A percentile compares a stretch with the other conserved stretches of the same genome.
phyloP scores from a whole-genome alignment of 192 early-diverging fungal species.

The Coemansia sp. region DNA sequence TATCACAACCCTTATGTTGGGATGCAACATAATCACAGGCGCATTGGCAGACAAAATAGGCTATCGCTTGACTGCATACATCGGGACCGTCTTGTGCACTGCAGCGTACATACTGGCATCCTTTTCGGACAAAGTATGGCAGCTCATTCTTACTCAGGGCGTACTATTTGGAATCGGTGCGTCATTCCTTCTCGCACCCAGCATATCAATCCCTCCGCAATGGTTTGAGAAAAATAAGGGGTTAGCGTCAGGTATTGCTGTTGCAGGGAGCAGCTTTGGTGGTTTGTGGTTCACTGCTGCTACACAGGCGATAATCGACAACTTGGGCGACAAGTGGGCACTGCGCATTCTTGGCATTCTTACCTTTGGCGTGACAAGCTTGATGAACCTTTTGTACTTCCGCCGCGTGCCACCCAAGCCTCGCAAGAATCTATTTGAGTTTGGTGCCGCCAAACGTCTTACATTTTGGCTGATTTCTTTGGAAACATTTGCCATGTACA shows the following conservation, averaged over 20 bases:
- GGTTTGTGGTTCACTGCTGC: slow-evolving; percentile 65
- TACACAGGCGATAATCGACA: slow-evolving; percentile 59
- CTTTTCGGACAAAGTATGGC: slow-evolving; percentile 60
- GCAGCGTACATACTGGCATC: slow-evolving; percentile 36
- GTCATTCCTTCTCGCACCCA: slow-evolving; percentile 65
- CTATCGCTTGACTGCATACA: slow-evolving; percentile 21
- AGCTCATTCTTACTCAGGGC: slow-evolving; percentile 73
- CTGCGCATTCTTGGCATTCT: slow-evolving; percentile 67
- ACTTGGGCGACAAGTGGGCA: slow-evolving; percentile 62
- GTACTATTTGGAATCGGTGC: slow-evolving; percentile 72
- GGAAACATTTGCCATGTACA: slow-evolving; percentile 21
- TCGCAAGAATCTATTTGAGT: slow-evolving; percentile 41
- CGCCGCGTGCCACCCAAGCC: slow-evolving; percentile 40
- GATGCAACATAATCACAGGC: slow-evolving; percentile 28
- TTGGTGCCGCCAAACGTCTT: slow-evolving; percentile 12
- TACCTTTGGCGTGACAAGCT: slow-evolving; percentile 31
- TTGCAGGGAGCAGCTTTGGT: slow-evolving; percentile 73
- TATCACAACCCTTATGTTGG: slow-evolving; percentile 32
- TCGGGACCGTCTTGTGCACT: slow-evolving; percentile 31
- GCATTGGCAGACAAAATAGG: slow-evolving; percentile 34
- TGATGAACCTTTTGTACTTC: slow-evolving; percentile 41
- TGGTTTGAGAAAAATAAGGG: slow-evolving; percentile 70
- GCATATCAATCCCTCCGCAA: slow-evolving; percentile 63
- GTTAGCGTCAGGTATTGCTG: slow-evolving; percentile 72
- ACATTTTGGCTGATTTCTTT: slow-evolving; percentile 36